These are phyloP conservation scores for Leccinum imitatum DNA, from an alignment of 768 basidiomycete species.

Conservation along the genomic window DNA sequence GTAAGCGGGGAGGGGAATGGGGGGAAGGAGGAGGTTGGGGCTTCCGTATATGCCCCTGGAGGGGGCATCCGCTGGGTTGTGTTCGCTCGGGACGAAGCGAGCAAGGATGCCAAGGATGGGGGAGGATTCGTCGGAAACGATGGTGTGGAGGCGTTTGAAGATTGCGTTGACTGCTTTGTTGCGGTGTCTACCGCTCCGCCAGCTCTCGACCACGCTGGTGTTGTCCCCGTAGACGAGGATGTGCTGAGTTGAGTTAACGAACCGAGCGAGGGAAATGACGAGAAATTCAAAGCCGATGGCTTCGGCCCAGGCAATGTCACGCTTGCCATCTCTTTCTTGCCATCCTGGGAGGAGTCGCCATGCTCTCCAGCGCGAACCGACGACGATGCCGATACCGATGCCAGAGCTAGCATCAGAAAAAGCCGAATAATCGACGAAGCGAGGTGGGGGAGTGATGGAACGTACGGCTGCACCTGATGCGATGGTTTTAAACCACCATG, in stretches of 20 bases:
- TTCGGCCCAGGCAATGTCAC: too few species aligned
- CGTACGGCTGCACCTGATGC: too few species aligned
- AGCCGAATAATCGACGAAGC: not conserved
- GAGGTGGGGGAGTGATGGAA: too few species aligned
- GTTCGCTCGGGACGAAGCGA: not conserved
- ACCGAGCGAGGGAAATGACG: too few species aligned
- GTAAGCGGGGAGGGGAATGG: not conserved
- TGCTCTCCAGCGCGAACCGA: not conserved
- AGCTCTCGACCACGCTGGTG: not conserved
- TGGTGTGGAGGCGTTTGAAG: not conserved
- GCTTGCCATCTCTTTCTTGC: too few species aligned
- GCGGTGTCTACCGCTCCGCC: not conserved
- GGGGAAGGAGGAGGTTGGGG: not conserved
- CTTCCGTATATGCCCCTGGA: not conserved
- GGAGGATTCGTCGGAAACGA: not conserved
- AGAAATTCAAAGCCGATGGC: too few species aligned
- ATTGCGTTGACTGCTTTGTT: not conserved
- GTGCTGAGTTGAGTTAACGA: too few species aligned
- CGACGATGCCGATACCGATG: not conserved
- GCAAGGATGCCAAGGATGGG: not conserved
- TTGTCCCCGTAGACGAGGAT: too few species aligned
- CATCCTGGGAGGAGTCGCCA: not conserved
- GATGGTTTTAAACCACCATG: not conserved
- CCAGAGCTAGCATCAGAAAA: too few species aligned
- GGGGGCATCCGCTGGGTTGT: not conserved